Conservation (phyloP, 2,329 filamentous ascomycete species). For the Penicillium thymicola region DNA sequence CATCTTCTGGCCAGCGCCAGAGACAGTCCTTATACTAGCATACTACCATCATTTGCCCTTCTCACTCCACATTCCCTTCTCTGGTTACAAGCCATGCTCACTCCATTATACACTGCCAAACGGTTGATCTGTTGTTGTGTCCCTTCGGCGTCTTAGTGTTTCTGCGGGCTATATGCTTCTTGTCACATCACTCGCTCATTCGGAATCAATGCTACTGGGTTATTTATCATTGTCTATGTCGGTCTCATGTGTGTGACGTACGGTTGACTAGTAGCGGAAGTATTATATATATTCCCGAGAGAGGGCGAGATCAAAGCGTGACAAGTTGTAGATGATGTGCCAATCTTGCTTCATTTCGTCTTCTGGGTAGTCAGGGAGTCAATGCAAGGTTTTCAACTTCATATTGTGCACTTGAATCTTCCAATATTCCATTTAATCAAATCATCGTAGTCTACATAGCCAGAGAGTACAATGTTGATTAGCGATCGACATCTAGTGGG, state of each 20-base stretch:
- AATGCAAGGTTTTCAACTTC: constrained; percentile 10
- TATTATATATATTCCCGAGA: constrained; percentile 16
- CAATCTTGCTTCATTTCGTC: constrained; percentile 13
- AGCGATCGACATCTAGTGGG: neutral
- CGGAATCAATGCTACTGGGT: constrained; percentile 20
- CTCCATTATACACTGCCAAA: constrained; percentile 25
- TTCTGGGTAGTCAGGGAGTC: constrained; percentile 17
- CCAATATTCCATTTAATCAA: neutral
- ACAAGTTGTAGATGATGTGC: constrained; percentile 14
- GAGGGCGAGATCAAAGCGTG: neutral
- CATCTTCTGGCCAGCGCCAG: constrained; percentile 15
- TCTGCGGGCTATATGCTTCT: constrained; percentile 14
- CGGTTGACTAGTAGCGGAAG: neutral
- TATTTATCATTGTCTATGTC: constrained; percentile 13
- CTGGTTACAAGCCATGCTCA: constrained; percentile 12
- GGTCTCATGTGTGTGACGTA: constrained; percentile 3
- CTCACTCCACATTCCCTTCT: constrained; percentile 19
- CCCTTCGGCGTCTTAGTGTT: constrained; percentile 21
- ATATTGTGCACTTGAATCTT: neutral
- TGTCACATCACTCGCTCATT: constrained; percentile 22
- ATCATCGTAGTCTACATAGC: neutral
- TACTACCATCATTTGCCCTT: constrained; percentile 6
- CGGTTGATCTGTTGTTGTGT: constrained; percentile 23
- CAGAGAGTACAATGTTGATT: neutral
- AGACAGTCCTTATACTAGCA: constrained; percentile 20